A percentile compares a stretch with the other conserved stretches of the same genome.
Conservation (phyloP, 2,329 filamentous ascomycete genomes). For the Paradendryphiella salina region DNA sequence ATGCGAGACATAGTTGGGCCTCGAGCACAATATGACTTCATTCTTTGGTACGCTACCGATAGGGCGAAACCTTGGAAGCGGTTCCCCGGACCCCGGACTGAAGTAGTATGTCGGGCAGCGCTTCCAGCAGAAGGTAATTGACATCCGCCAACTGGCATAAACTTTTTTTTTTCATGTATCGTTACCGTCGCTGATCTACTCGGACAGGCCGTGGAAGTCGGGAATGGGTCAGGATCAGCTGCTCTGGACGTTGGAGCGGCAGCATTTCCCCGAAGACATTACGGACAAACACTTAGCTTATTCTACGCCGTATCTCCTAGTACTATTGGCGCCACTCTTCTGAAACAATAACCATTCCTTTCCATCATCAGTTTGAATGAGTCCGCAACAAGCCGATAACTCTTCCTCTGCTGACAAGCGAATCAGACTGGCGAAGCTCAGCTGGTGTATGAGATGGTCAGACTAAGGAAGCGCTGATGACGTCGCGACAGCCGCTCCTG, state of each 20-base stretch:
- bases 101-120: not conserved
- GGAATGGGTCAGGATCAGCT: constrained; percentile 3
- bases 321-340: not conserved
- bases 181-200: constrained; percentile 6
- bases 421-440: not conserved
- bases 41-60: constrained; percentile 6
- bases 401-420: not conserved
- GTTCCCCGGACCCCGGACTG: not conserved
- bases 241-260: constrained; percentile 8
- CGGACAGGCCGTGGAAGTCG: not conserved
- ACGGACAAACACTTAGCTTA: not conserved
- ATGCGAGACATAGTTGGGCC: constrained; percentile 1
- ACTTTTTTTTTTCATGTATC: constrained; percentile 5
- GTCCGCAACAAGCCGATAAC: not conserved
- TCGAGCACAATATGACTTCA: not conserved
- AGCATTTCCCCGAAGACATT: constrained; percentile 2
- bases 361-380: not conserved
- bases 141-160: too few relatives aligned
- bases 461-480: not conserved
- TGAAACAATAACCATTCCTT: not conserved
- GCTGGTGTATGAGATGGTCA: not conserved
- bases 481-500: not conserved
- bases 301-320: constrained; percentile 3
- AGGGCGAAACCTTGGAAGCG: constrained; percentile 5
- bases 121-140: not conserved